Conservation (phyloP, 441 rosid species). For the Gossypium trilobum region DNA sequence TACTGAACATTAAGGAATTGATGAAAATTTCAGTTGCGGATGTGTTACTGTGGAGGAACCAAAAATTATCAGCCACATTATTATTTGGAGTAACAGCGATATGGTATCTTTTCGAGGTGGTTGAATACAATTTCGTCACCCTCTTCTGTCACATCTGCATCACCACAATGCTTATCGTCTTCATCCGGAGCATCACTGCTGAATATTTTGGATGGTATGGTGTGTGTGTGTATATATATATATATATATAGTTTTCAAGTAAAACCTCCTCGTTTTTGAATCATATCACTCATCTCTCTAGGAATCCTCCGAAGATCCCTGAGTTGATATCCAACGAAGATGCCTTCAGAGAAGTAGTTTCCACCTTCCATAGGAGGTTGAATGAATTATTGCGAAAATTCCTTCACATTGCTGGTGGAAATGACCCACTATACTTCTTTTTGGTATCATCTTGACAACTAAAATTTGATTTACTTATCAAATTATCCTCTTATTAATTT, state of each 20-base stretch:
- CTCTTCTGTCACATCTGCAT: slow-evolving; percentile 56
- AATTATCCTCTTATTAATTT: not conserved
- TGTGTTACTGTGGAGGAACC: slow-evolving; percentile 61
- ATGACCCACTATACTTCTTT: slow-evolving; percentile 43
- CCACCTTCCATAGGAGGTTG: slow-evolving; percentile 30
- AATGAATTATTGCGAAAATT: slow-evolving; percentile 32
- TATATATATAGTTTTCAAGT: not conserved
- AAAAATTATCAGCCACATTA: slow-evolving; percentile 39
- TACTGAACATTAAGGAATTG: not conserved
- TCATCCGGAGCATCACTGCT: slow-evolving; percentile 52
- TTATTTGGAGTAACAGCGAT: slow-evolving; percentile 41
- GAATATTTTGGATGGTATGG: slow-evolving; percentile 44
- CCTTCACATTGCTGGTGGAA: slow-evolving; percentile 52
- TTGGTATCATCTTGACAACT: slow-evolving; percentile 28
- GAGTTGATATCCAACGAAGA: slow-evolving; percentile 30
- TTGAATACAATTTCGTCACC: slow-evolving; percentile 67
- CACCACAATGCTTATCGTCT: slow-evolving; percentile 52
- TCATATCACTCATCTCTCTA: slow-evolving; percentile 21
- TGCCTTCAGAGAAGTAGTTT: slow-evolving; percentile 35
- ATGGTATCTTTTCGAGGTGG: slow-evolving; percentile 81
- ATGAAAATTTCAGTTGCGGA: slow-evolving; percentile 53
- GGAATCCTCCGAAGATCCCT: slow-evolving; percentile 51
- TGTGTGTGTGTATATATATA: slow-evolving; percentile 17
- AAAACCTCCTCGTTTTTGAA: not conserved
- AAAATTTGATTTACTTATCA: not conserved